Evolutionary conservation across 2,329 filamentous ascomycete genomes (phyloP).

Genomic region (Immersiporthe knoxdaviesiana): DNA sequence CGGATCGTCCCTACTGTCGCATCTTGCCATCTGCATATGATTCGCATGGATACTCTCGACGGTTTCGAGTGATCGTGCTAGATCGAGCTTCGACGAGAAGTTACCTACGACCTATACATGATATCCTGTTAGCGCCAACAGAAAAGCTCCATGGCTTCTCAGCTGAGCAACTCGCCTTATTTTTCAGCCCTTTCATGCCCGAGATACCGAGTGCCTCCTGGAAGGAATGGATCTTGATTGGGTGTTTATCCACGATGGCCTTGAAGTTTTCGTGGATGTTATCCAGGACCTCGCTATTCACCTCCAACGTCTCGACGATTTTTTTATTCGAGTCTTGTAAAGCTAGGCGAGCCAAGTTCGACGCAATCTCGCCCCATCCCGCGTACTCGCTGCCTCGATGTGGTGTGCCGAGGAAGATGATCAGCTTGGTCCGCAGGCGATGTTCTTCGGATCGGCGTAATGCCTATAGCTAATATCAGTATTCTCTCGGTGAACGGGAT

Average conservation of each 20-base stretch:
- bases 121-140: not conserved
- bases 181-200: not conserved
- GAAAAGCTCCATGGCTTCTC: too few species aligned
- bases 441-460: not conserved
- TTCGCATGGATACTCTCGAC: not conserved
- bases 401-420: not conserved
- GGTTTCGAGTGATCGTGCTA: not conserved
- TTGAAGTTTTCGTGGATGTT: not conserved
- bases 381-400: not conserved
- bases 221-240: not conserved
- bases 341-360: not conserved
- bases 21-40: slow-evolving; percentile 1
- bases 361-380: not conserved
- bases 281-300: not conserved
- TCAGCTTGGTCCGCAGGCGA: not conserved
- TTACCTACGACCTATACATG: not conserved
- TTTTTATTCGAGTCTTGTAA: not conserved
- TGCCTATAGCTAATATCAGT: not conserved
- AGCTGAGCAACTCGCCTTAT: too few species aligned
- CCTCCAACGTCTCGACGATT: not conserved
- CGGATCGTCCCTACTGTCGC: not conserved
- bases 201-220: not conserved
- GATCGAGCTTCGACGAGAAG: not conserved
- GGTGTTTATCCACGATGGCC: not conserved
- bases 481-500: not conserved